Conservation (phyloP, 1,284 basidiomycete species). For the Trichosporon asahii region DNA sequence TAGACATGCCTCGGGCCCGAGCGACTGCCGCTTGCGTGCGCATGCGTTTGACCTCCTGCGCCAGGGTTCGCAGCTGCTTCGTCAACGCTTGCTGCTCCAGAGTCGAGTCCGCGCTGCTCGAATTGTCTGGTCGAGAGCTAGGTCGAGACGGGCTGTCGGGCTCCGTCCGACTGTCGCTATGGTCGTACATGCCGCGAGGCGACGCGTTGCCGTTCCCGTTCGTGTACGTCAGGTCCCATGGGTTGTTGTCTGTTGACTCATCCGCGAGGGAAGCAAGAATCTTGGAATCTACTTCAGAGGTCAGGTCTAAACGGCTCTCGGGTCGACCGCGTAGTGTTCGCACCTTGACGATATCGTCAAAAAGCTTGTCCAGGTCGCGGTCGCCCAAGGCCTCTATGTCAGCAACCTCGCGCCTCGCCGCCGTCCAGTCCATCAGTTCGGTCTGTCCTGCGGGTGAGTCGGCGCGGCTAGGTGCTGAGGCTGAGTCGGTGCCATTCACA, state of each 20-base stretch:
- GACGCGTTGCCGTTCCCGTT: constrained; percentile 21
- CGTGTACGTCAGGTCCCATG: constrained; percentile 50
- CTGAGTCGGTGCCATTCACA: constrained; percentile 1
- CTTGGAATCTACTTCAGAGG: constrained; percentile 36
- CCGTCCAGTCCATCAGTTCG: constrained; percentile 86
- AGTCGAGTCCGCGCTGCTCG: constrained; percentile 59
- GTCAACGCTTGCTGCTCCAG: constrained; percentile 89
- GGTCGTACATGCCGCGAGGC: constrained; percentile 21
- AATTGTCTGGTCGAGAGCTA: constrained; percentile 8
- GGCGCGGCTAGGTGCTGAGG: constrained; percentile 57
- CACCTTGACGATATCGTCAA: constrained; percentile 73
- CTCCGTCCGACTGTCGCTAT: constrained; percentile 25
- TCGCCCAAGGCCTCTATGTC: constrained; percentile 85
- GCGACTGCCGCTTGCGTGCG: constrained; percentile 74
- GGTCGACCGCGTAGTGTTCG: constrained; percentile 72
- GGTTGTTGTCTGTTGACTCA: constrained; percentile 53
- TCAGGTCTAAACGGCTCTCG: constrained; percentile 42
- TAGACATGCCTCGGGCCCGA: constrained; percentile 57
- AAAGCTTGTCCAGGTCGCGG: constrained; percentile 87
- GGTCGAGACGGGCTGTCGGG: constrained; percentile 8
- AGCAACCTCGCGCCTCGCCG: constrained; percentile 86
- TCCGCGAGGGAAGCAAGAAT: constrained; percentile 34
- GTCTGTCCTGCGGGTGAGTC: constrained; percentile 51
- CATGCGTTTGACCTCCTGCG: constrained; percentile 75
- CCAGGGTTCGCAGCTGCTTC: constrained; percentile 74